Conservation (phyloP, 2,329 filamentous ascomycete genomes). For the Exophiala spinifera region DNA sequence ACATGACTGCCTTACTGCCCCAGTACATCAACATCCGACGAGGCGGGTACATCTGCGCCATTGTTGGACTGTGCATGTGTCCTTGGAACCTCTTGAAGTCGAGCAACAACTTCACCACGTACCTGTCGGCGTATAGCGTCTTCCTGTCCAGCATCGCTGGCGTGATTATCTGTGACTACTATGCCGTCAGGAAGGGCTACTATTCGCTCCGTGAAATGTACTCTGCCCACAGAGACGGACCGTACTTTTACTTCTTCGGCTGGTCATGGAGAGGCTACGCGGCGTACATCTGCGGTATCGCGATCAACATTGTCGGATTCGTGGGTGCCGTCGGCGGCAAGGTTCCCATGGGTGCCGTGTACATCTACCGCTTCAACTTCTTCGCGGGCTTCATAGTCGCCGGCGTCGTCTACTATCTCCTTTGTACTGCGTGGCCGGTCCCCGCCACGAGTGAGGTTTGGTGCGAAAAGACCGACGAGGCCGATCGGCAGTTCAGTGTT, state of each 20-base stretch:
- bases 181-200: conserved; percentile 77
- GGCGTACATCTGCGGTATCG: conserved; percentile 71
- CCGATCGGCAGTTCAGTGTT: conserved; percentile 15
- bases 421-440: conserved; percentile 69
- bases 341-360: conserved; percentile 75
- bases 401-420: conserved; percentile 61
- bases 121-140: conserved; percentile 86
- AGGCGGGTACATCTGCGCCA: conserved; percentile 48
- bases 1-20: conserved; percentile 52
- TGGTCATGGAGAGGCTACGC: conserved; percentile 80
- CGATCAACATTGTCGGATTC: conserved; percentile 90
- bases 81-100: conserved; percentile 53
- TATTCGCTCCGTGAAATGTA: conserved; percentile 77
- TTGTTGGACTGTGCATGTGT: conserved; percentile 45
- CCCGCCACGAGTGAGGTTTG: conserved; percentile 71
- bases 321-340: conserved; percentile 69
- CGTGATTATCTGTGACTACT: conserved; percentile 89
- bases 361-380: conserved; percentile 89
- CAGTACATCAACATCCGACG: conserved; percentile 56
- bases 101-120: conserved; percentile 62
- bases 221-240: conserved; percentile 58
- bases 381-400: conserved; percentile 79
- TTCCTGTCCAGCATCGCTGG: conserved; percentile 92
- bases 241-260: conserved; percentile 72
- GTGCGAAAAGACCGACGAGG: conserved; percentile 60